Conservation (phyloP, 2,329 filamentous ascomycete species). For the Colletotrichum orchidophilum region DNA sequence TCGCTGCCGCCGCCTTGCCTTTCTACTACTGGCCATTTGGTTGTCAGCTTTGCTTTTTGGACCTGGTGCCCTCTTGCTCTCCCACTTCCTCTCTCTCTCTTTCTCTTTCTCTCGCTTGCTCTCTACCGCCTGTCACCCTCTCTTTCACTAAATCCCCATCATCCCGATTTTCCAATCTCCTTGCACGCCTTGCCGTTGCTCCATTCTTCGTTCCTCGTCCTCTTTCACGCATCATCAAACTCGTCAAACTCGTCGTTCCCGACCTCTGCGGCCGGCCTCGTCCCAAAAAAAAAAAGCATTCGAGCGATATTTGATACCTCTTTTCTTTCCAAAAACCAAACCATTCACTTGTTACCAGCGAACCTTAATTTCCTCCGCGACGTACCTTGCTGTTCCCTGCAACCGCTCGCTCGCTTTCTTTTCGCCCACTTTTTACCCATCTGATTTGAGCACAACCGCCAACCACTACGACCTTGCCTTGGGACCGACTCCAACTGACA, state of each 20-base stretch:
- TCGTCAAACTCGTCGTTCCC: background rate
- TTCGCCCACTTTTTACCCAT: constrained; percentile 22
- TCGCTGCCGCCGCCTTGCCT: constrained; percentile 6
- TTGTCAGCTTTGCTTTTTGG: background rate
- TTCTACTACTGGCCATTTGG: constrained; percentile 5
- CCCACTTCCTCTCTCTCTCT: background rate
- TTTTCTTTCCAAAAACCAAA: constrained; percentile 1
- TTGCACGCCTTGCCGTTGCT: constrained; percentile 3
- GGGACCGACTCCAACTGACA: constrained; percentile 1
- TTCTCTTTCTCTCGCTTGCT: background rate
- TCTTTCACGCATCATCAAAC: constrained; percentile 4
- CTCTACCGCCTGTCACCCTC: background rate
- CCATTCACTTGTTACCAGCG: constrained; percentile 22
- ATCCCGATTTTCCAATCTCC: background rate
- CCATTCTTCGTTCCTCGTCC: background rate
- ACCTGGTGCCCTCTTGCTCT: background rate
- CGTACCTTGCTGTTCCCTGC: constrained; percentile 23
- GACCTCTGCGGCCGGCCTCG: constrained; percentile 3
- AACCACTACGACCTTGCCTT: constrained; percentile 8
- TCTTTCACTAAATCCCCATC: background rate
- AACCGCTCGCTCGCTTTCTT: constrained; percentile 21
- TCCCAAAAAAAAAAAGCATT: background rate
- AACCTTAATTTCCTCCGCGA: constrained; percentile 23
- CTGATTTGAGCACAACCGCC: constrained; percentile 26
- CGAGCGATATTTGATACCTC: constrained; percentile 18